Base-by-base conservation (phyloP, 2,329 filamentous ascomycete species). In the Diaporthe sp. region DNA sequence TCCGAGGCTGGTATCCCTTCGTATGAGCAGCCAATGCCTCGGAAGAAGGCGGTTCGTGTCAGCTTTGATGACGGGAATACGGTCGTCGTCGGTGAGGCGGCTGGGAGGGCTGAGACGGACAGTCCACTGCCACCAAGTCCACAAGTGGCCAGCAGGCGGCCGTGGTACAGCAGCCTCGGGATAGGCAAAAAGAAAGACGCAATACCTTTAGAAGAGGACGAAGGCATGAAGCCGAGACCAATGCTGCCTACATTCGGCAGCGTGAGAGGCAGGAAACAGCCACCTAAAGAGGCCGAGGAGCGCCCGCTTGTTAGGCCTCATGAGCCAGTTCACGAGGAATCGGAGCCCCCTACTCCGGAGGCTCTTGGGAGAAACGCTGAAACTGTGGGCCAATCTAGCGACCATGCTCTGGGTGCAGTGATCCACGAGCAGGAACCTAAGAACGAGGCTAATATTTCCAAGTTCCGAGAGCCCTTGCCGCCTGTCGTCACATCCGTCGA, bases 11-110 rank as follows among this genome's bases (percentile, higher is more conserved):
- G 78, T 79, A 47, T 78, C 28, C 78, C 77, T 49, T 77, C 73
- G 31, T 85, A 88, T 3, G 88, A 90, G 15, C 37, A 80, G 1
- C 67, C 80, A 2, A 44, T 82, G 1, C 79, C 84, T 25, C 87
- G 90, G 76, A 95, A 92, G 84, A 95, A 93, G 83, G 90, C 88
- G 53, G 90, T 90, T 1, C 88, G 94, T 34, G 94, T 96, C 63
- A 98, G 95, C 84, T 98, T 95, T 81, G 93, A 95, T 77, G 93
- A 95, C 68, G 88, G 89, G 47, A 87, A 84, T n/a, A 89, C 88
- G 12, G 84, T 89, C 13, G 84, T 91, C 2, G 87, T 91, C 31
- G 89, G 88, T 9, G 87, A 91, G 71, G 83, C 87, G 13, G 83
- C 84, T 10, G 80, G 82, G 13, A 78, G 82, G 5, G 79, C 82